Evolutionary conservation across 768 basidiomycete species (phyloP).

Genomic region (Leccinum ochraceum): DNA sequence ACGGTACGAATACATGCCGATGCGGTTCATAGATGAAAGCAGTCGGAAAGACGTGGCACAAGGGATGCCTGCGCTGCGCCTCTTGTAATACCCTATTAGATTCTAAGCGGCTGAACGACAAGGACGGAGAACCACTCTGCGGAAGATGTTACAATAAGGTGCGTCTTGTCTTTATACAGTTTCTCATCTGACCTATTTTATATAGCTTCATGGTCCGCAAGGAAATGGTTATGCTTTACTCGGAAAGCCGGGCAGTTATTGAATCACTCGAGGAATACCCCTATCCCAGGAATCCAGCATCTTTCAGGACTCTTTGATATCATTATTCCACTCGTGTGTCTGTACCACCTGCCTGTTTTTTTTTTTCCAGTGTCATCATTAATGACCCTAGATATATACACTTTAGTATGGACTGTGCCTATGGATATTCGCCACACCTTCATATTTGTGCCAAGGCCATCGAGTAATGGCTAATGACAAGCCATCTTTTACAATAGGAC

Average conservation of each 20-base stretch:
- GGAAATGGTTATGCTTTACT: conserved; percentile 76
- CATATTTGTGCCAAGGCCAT: neutral
- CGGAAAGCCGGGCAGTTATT: conserved; percentile 48
- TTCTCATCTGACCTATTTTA: neutral
- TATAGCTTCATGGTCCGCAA: conserved; percentile 69
- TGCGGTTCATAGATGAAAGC: conserved; percentile 62
- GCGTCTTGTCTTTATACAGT: conserved; percentile 24
- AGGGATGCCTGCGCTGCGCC: conserved; percentile 72
- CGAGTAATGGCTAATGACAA: neutral
- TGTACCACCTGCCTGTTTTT: conserved; percentile 24
- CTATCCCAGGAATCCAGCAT: conserved; percentile 1
- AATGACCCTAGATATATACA: conserved; percentile 13
- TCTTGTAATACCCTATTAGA: conserved; percentile 72
- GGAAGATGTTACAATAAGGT: conserved; percentile 74
- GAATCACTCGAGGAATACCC: conserved; percentile 4
- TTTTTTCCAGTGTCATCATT: conserved; percentile 10
- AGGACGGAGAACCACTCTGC: conserved; percentile 72
- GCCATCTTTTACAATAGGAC: neutral
- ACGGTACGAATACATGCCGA: conserved; percentile 6
- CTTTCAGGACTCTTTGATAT: conserved; percentile 12
- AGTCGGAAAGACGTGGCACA: conserved; percentile 78
- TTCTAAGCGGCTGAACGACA: conserved; percentile 70
- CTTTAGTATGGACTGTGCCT: conserved; percentile 7
- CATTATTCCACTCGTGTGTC: conserved; percentile 19
- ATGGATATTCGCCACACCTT: neutral